Evolutionary conservation across 768 basidiomycete species (phyloP).

Genomic region (Phaeotremella skinneri): DNA sequence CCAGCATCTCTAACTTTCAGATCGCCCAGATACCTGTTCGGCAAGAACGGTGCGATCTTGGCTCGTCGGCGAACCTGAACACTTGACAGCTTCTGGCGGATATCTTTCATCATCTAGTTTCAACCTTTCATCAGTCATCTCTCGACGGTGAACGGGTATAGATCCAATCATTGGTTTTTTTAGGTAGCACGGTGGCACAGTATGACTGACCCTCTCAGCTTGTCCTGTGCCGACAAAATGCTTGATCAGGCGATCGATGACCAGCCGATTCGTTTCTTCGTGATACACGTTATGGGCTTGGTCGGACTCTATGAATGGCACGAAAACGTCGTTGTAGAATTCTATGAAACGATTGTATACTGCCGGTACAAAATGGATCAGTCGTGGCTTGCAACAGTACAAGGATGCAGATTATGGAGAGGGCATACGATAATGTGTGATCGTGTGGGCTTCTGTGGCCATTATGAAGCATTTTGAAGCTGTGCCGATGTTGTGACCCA

Average conservation of each 20-base stretch:
- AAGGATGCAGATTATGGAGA: neutral
- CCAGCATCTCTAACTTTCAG: neutral
- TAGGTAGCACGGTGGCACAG: neutral
- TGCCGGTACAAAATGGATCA: neutral
- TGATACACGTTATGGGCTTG: neutral
- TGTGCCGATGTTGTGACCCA: no score
- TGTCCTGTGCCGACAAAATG: neutral
- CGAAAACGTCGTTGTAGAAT: neutral
- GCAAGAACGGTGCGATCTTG: neutral
- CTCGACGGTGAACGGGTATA: no score
- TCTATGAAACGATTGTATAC: neutral
- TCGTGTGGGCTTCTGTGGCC: neutral
- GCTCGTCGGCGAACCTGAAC: neutral
- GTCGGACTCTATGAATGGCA: neutral
- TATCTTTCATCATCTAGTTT: constrained; percentile 5
- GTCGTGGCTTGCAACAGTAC: neutral
- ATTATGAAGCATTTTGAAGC: neutral
- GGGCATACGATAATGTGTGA: neutral
- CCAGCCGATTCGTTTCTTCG: neutral
- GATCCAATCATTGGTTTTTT: no score
- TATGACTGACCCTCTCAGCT: neutral
- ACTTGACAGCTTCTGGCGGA: neutral
- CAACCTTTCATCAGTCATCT: no score
- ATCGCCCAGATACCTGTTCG: neutral
- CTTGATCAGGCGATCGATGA: neutral